Conservation (phyloP, 305 asterid species). For the Caryopteris hybrid region DNA sequence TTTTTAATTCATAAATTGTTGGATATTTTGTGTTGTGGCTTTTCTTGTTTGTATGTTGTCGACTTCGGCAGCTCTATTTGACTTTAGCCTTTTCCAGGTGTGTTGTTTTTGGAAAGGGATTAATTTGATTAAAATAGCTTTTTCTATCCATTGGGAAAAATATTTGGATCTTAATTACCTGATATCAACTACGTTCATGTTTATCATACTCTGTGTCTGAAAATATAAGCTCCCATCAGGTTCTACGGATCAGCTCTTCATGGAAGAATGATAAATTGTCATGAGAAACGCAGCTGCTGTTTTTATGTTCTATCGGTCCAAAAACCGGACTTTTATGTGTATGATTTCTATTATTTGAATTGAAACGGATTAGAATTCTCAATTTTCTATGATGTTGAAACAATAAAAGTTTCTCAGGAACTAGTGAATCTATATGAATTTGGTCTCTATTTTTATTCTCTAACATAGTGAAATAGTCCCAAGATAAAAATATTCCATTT, state of each 20-base stretch:
- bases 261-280: not conserved
- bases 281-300: not conserved
- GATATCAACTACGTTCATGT: not conserved
- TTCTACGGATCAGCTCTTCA: not conserved
- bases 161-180: not conserved
- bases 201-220: not conserved
- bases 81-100: not conserved
- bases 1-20: not conserved
- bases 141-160: not conserved
- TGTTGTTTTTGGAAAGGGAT: not conserved
- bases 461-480: not conserved
- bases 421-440: not conserved
- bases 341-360: not conserved
- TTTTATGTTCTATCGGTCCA: not conserved
- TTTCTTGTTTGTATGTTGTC: conserved; percentile 15
- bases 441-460: not conserved
- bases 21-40: conserved; percentile 8
- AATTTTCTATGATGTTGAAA: not conserved
- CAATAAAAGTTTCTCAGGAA: not conserved
- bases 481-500: no score
- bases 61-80: conserved; percentile 9
- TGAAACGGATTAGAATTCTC: not conserved
- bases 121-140: not conserved
- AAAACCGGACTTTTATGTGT: not conserved
- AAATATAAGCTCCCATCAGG: not conserved